Conservation (phyloP, 2,329 filamentous ascomycete genomes). For the Trichoderma sp. region DNA sequence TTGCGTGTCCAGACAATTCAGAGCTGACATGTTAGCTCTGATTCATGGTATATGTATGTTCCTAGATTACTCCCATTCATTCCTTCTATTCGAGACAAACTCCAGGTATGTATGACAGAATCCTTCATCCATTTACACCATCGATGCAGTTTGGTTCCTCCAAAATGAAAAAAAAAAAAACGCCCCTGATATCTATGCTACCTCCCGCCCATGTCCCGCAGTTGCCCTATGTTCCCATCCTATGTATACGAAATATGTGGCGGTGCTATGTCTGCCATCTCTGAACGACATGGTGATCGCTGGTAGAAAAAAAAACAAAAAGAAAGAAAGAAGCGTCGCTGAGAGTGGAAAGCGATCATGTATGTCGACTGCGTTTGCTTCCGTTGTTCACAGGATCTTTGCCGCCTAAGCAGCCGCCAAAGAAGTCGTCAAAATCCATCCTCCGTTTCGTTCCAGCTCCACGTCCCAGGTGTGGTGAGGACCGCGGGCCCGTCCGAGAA, state of each 20-base stretch:
- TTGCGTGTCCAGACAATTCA: background rate
- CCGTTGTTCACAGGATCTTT: constrained; percentile 59
- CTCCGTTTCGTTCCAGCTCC: constrained; percentile 72
- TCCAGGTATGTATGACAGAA: constrained; percentile 21
- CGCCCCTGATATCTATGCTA: constrained; percentile 41
- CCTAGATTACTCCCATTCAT: constrained; percentile 23
- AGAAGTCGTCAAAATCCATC: constrained; percentile 73
- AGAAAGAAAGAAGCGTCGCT: background rate
- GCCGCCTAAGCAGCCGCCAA: constrained; percentile 66
- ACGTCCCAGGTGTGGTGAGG: constrained; percentile 53
- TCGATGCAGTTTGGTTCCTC: constrained; percentile 34
- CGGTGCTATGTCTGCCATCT: background rate
- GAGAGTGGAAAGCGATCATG: constrained; percentile 28
- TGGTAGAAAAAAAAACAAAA: constrained; percentile 1
- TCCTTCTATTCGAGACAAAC: constrained; percentile 14
- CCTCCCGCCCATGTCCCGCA: constrained; percentile 36
- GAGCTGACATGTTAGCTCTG: background rate
- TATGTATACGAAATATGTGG: constrained; percentile 22
- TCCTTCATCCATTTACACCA: constrained; percentile 18
- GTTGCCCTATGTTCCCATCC: constrained; percentile 35
- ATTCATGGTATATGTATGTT: constrained; percentile 14
- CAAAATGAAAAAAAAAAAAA: constrained; percentile 30
- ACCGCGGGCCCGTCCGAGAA: constrained; percentile 30
- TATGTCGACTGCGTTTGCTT: constrained; percentile 54
- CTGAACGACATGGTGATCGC: constrained; percentile 21